Base-by-base conservation (phyloP, 1,284 basidiomycete species). In the Ceratobasidium sp. region DNA sequence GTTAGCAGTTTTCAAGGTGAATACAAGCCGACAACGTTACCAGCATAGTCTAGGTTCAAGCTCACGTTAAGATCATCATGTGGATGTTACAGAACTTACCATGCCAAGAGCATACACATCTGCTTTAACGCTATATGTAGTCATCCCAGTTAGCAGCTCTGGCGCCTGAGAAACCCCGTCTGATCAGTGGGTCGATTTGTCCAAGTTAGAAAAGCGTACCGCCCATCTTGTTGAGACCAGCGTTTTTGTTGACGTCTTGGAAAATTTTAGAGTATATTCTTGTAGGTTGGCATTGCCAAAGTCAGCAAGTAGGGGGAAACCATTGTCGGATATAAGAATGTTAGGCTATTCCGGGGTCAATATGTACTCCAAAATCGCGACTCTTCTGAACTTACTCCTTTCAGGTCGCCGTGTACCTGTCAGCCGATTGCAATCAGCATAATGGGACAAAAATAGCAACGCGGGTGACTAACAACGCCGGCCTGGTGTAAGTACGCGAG, bases 91-190 rank as follows among this genome's bases (percentile, higher is more conserved):
- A 7, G 27, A 4, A 60, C 54, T 57, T 16, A 71, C 69, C 69
- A 71, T 71, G 3, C 69, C 69, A 18, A 71, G 55, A 20, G 54
- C 52, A 48, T 71, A 71, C 23, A 71, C 18, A n/a, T 71, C 69
- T 8, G 33, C 55, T 16, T 20, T 8, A 41, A 14, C 7, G 12
- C 20, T 71, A 30, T 35, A n/a, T 16, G 8, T 14, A 0, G 54
- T 30, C 12, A 38, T 20, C 23, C 41, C 55, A 4, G 41, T 33
- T 2, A 46, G 7, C 18, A 71, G 52, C 41, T 71, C 69, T 27
- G 69, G 69, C 16, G 69, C 69, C 69, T 71, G 6, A 20, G 41
- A n/a, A 23, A 3, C 1, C 6, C 20, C 30, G 30, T 6, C 4
- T 12, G 8, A 60, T 30, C 62, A 65, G 38, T 38, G 38, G 8